Evolutionary conservation across 139 green algal genomes (phyloP), one percentile per base, ranked within the genome.

Genomic region (Yamagishiella unicocca): DNA sequence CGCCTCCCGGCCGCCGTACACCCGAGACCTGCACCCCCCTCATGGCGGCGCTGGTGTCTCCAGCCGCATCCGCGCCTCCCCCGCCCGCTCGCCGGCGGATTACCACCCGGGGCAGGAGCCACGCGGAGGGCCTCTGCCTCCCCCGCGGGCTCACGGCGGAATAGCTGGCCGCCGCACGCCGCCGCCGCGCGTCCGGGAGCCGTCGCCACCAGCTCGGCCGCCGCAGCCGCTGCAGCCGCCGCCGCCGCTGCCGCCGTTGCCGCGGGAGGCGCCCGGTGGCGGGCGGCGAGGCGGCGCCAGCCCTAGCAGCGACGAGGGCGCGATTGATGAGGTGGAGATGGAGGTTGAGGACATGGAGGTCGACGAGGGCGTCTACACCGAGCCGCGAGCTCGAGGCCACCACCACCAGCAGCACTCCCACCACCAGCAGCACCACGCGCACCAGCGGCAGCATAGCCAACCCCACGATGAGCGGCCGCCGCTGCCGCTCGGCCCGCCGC

Each of bases 321-420:
- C 31, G 3, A 31, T 83, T 4, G 70, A 78, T 21, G 50, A 50
- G 35, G 31, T 70, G 75, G 75, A 83, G 12, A 37, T 83, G 3
- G 75, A 77, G 29, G 64, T 42, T 7, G 70, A 21, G 40, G 70
- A 83, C 33, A 83, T 83, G 75, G 75, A 83, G 10, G 75, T 70
- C 10, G 75, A 83, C 21, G 75, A 68, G 35, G 53, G 75, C 7
- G 1, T 37, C 8, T 50, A 40, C 14, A 31, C 0, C 6, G 35
- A 61, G 12, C 35, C 50, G 50, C 31, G n/a, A 27, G 27, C 43
- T 19, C 72, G n/a, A 7, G 43, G 64, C 43, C 29, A 72, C 31
- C 58, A 29, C 58, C 24, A 67, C 58, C 6, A 14, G 17, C 14
- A 67, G 58, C 17, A 6, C 58, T 67, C 24, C 66, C 66, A 74